Evolutionary conservation across 495 filamentous ascomycete genomes (phyloP), one percentile per base, ranked within the genome.

Genomic region (Neurospora sublineolata): DNA sequence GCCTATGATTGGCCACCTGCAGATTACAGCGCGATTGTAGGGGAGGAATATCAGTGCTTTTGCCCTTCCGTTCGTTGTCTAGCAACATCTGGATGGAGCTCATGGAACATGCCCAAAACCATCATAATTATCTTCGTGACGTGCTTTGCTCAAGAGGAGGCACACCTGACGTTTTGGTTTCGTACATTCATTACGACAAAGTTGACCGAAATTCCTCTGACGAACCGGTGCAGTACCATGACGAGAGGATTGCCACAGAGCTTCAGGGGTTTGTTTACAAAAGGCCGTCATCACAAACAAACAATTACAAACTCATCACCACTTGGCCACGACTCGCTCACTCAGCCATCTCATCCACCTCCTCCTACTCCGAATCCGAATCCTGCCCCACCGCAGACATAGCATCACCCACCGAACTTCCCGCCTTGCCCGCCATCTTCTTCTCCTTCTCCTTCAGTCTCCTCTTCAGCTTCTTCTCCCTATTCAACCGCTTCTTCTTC

Each of bases 401-500:
- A 8, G 52, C 52, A 64, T 64, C 52, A 16, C 52, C 52, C 12
- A 64, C 52, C 14, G 52, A 64, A 4, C 68, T 42, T 37, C 71
- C 12, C n/a, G 46, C 74, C 16, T 73, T 75, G 16, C 72, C 79
- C 23, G 76, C 78, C 72, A 77, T 73, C 72, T 84, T 86, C 77
- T 84, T 83, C 75, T 82, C 84, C 72, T 79, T 82, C 75, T 82
- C 81, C 76, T 86, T 86, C 76, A 81, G 76, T 75, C 82, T 80
- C 73, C 83, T 80, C 79, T 84, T 86, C 18, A 86, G 72, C 76
- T 87, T 86, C 77, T 82, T 86, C 77, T 83, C 81, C 71, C 83
- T 75, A 72, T 87, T 87, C 68, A 85, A 73, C 67, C 84, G 74
- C 77, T 84, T 84, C 79, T 85, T 85, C 81, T 87, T 87, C 71